phyloP scores from a whole-genome alignment of 208 protist genomes.

The Vickermania ingenoplastis region DNA sequence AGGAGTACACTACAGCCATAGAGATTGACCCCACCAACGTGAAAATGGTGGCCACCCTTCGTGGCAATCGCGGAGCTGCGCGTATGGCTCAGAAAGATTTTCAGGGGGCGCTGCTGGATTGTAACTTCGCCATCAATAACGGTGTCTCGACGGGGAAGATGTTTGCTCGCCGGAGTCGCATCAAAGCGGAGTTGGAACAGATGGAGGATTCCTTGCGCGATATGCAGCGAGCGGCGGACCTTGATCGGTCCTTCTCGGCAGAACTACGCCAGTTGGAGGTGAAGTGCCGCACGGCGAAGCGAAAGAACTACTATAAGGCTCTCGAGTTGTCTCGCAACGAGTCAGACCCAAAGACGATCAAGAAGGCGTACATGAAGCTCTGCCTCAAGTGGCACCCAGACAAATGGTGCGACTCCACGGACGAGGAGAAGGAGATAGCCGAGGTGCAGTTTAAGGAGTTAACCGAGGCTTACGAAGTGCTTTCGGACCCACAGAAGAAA shows the following conservation, averaged over 20 bases:
- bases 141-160: conserved; percentile 73
- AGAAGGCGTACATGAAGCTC: conserved; percentile 79
- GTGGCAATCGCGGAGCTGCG: conserved; percentile 85
- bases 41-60: conserved; percentile 60
- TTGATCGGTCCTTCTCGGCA: conserved; percentile 47
- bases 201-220: conserved; percentile 84
- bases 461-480: conserved; percentile 69
- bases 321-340: conserved; percentile 55
- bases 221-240: conserved; percentile 72
- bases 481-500: conserved; percentile 87
- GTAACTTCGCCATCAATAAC: conserved; percentile 87
- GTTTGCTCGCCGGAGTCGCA: conserved; percentile 78
- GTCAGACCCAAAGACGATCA: conserved; percentile 62
- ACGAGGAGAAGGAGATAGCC: conserved; percentile 31
- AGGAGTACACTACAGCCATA: conserved; percentile 67
- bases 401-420: conserved; percentile 23
- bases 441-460: conserved; percentile 82
- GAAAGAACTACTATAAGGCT: conserved; percentile 91
- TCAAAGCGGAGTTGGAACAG: conserved; percentile 70
- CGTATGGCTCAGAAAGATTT: conserved; percentile 82
- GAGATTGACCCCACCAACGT: conserved; percentile 68
- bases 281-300: conserved; percentile 49
- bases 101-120: conserved; percentile 80
- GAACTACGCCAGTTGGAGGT: conserved; percentile 54
- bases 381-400: conserved; percentile 89